Evolutionary conservation across 441 rosid genomes (phyloP), one percentile per base, ranked within the genome.

Genomic region (Breynia disticha): DNA sequence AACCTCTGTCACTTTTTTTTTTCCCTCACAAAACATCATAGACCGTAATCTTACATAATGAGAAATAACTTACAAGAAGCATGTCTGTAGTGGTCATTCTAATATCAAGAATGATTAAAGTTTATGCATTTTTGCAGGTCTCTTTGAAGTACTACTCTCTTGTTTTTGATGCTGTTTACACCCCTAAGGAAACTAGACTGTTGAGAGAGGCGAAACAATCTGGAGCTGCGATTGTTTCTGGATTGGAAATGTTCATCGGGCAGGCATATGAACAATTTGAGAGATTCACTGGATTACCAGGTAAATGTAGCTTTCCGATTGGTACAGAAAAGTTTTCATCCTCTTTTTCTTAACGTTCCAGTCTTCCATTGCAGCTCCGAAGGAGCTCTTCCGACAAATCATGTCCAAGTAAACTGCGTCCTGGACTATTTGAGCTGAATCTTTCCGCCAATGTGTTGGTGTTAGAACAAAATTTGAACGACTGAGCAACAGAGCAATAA

Each of bases 231-330:
- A 68, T 66, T 11, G 97, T 86, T 17, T 74, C 89, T 0, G 97
- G 99, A 14, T 49, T 78, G 63, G 97, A 93, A 73, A 89, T 93
- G 96, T 83, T 89, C 71, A 83, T 90, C 4, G 77, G 96, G 52
- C 96, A 94, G 60, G 99, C 96, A 18, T 90, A 80, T 19, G 85
- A 70, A 59, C 99, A 94, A 56, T 94, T 72, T 50, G 95, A 90
- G 68, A 74, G 80, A 28, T 90, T 74, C 75, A 83, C 99, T 1
- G 91, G 89, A 46, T 81, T 90, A 70, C 91, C 85, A 0, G 96
- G 97, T 90, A 80, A 67, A 58, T 55, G 7, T 46, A 18, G 11
- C 24, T 28, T 2, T 22, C 48, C 48, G 14, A 4, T 15, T 39
- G 45, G 11, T 56, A 22, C 18, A 4, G 20, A 37, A 38, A 0